Evolutionary conservation across 331 rosid genomes (phyloP), one percentile per base, ranked within the genome.

Genomic region (Pyracantha coccinea): DNA sequence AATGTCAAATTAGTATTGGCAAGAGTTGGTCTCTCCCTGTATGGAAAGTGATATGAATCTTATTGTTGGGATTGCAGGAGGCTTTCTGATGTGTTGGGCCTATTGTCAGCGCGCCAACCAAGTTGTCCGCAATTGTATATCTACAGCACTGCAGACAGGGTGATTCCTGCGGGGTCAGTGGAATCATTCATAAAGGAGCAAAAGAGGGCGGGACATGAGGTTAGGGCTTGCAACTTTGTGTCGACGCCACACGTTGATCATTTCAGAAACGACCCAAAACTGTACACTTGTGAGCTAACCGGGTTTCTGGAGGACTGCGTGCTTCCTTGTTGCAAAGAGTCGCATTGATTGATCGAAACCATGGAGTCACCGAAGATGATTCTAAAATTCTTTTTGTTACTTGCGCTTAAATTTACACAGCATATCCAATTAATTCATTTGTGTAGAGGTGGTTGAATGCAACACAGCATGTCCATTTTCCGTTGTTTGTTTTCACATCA

Each of bases 181-280:
- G 99, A 92, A 72, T 90, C 97, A 0, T 95, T 95, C 63, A 92
- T 92, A 8, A 86, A 90, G 75, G 69, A 89, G 68, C 99, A 95
- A 75, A 87, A 86, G 47, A 85, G 66, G 80, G 90, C 92, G 17
- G 99, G 99, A 47, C 96, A 73, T 73, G 86, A 88, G 76, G 99
- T 92, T 64, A 88, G 97, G 88, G 97, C 99, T 16, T 92, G 97
- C 88, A 88, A 95, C 71, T 95, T 95, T 79, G 85, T 90, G 44
- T 90, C 99, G 55, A 86, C 97, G 5, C 99, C 99, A 44, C 98
- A 95, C 82, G 99, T 95, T 69, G 99, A 95, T 74, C 99, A 95
- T 86, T 95, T 89, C 68, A 85, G 99, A 84, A 90, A 85, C 83
- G 92, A 92, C 83, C 98, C 99, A 1, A 83, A 84, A 82, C 77